These are phyloP conservation scores for Glomus cerebriforme DNA, from an alignment of 192 early-diverging fungal species.

Conservation along the genomic window DNA sequence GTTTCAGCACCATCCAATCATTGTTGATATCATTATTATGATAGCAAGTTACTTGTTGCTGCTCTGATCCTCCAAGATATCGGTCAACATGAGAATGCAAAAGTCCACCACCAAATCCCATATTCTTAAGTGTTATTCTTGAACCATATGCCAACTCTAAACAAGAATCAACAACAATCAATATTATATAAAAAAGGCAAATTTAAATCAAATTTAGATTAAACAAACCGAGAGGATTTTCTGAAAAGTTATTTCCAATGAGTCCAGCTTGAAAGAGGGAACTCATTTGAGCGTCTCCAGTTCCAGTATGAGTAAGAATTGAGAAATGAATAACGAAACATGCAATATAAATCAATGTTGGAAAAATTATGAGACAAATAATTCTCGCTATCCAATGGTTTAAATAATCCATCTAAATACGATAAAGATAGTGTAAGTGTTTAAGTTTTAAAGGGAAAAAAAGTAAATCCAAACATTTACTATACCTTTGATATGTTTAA, in stretches of 20 bases:
- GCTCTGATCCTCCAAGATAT: constrained; percentile 85
- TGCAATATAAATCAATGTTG: constrained; percentile 79
- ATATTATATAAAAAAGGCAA: background rate
- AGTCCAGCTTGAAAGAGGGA: constrained; percentile 96
- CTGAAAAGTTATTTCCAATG: constrained; percentile 72
- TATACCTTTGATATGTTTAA: constrained; percentile 55
- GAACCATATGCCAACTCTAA: constrained; percentile 94
- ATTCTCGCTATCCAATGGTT: constrained; percentile 87
- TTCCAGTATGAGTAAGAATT: constrained; percentile 76
- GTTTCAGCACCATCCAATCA: constrained; percentile 76
- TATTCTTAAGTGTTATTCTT: constrained; percentile 81
- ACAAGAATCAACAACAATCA: background rate
- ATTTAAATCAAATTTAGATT: background rate
- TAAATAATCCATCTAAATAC: constrained; percentile 55
- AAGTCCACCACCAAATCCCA: constrained; percentile 80
- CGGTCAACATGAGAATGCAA: constrained; percentile 92
- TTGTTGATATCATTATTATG: constrained; percentile 94
- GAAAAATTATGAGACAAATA: constrained; percentile 77
- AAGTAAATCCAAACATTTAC: background rate
- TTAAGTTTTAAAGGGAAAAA: background rate
- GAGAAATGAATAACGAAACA: constrained; percentile 88
- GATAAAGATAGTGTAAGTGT: constrained; percentile 18
- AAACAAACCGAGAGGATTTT: constrained; percentile 76
- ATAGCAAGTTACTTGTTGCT: constrained; percentile 97
- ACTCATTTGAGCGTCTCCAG: constrained; percentile 92